These are phyloP conservation scores for Trichoderma sp. DNA, from an alignment of 2,329 filamentous ascomycete genomes.

Conservation along the genomic window DNA sequence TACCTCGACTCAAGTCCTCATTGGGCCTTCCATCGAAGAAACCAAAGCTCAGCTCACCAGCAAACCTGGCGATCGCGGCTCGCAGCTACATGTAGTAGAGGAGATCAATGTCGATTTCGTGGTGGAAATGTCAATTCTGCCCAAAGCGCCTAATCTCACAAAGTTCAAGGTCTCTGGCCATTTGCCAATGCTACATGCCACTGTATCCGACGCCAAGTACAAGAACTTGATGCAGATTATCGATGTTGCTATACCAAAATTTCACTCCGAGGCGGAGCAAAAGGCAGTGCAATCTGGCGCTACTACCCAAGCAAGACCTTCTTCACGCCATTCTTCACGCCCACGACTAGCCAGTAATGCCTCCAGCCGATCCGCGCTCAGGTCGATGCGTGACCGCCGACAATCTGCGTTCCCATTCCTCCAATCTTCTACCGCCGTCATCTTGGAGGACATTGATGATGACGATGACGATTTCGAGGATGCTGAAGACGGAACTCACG, in stretches of 20 bases:
- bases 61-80: conserved; percentile 57
- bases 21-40: conserved; percentile 88
- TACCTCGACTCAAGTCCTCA: conserved; percentile 91
- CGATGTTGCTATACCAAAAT: conserved; percentile 89
- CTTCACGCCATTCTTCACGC: conserved; percentile 37
- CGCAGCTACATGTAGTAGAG: conserved; percentile 86
- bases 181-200: conserved; percentile 86
- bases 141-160: conserved; percentile 89
- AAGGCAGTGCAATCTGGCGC: not conserved
- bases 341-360: conserved; percentile 48
- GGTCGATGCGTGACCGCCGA: conserved; percentile 50
- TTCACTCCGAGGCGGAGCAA: conserved; percentile 48
- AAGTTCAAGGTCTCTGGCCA: conserved; percentile 90
- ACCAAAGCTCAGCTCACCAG: conserved; percentile 79
- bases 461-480: conserved; percentile 69
- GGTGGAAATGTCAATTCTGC: conserved; percentile 95
- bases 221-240: conserved; percentile 96
- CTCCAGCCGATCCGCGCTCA: conserved; percentile 46
- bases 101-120: conserved; percentile 97
- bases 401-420: conserved; percentile 74
- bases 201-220: conserved; percentile 93
- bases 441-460: conserved; percentile 74
- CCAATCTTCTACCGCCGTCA: conserved; percentile 71
- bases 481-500: conserved; percentile 57
- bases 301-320: not conserved